Percentiles rank a stretch among this genome's conserved stretches.
These are phyloP conservation scores for Exophiala sp. DNA, from an alignment of 2,329 filamentous ascomycete species.

Conservation along the genomic window DNA sequence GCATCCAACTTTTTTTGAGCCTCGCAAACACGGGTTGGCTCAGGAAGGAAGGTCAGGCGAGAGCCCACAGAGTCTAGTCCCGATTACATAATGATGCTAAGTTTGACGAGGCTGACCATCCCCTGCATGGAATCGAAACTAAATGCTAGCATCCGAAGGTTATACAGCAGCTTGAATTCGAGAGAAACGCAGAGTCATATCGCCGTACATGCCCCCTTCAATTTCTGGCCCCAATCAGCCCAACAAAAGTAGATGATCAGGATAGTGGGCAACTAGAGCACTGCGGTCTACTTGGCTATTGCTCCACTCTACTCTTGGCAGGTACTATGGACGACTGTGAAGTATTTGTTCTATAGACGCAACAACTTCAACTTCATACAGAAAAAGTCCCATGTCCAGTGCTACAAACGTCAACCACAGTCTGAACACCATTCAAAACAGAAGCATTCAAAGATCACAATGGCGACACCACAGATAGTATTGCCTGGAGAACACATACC, in stretches of 20 bases:
- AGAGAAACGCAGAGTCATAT: too few species aligned
- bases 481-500: slow-evolving; percentile 77
- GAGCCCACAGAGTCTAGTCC: not conserved
- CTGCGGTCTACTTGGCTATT: not conserved
- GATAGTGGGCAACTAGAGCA: too few species aligned
- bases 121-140: too few species aligned
- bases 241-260: too few species aligned
- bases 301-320: not conserved
- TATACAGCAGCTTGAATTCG: too few species aligned
- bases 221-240: too few species aligned
- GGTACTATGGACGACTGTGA: too few species aligned
- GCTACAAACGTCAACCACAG: too few species aligned
- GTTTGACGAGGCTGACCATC: not conserved
- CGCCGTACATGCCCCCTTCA: too few species aligned
- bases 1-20: slow-evolving; percentile 1
- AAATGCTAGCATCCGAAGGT: too few species aligned
- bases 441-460: slow-evolving; percentile 30
- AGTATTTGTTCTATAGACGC: not conserved
- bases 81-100: not conserved
- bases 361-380: not conserved
- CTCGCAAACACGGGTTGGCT: not conserved
- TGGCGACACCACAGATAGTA: slow-evolving; percentile 60
- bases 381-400: too few species aligned
- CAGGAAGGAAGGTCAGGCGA: not conserved
- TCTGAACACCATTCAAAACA: not conserved